phyloP scores from a whole-genome alignment of 2,329 filamentous ascomycete species.

The Diaporthe caulivora region DNA sequence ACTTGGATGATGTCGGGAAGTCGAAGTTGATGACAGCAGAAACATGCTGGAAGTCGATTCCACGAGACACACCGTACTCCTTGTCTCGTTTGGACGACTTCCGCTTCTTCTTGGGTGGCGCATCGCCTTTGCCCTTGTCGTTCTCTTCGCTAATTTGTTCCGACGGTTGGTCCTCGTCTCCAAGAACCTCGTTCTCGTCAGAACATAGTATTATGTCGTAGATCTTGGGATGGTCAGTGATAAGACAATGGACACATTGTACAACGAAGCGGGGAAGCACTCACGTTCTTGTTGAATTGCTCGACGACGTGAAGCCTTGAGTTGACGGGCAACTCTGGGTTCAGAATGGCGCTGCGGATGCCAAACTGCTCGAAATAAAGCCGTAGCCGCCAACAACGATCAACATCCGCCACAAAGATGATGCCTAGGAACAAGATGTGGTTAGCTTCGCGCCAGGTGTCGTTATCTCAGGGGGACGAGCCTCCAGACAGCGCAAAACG shows the following conservation, averaged over 20 bases:
- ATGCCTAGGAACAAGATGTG: slow-evolving; percentile 46
- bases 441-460: slow-evolving; percentile 1
- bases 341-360: slow-evolving; percentile 91
- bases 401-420: slow-evolving; percentile 82
- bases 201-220: slow-evolving; percentile 99
- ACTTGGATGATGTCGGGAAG: slow-evolving; percentile 86
- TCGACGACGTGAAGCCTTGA: slow-evolving; percentile 94
- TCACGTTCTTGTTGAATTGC: slow-evolving; percentile 93
- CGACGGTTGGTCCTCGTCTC: slow-evolving; percentile 65
- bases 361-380: slow-evolving; percentile 97
- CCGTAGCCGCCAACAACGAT: slow-evolving; percentile 90
- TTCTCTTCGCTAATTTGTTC: slow-evolving; percentile 41
- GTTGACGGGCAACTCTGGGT: slow-evolving; percentile 94
- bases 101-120: slow-evolving; percentile 74
- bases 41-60: slow-evolving; percentile 97
- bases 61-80: slow-evolving; percentile 95
- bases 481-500: slow-evolving; percentile 61
- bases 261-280: neutral
- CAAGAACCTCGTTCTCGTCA: slow-evolving; percentile 89
- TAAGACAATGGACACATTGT: no score
- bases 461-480: slow-evolving; percentile 72
- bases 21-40: slow-evolving; percentile 97
- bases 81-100: slow-evolving; percentile 77
- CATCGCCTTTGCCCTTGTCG: slow-evolving; percentile 39
- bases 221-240: slow-evolving; percentile 33